phyloP scores from a whole-genome alignment of 345 rosid genomes.

The Linum lewisii region DNA sequence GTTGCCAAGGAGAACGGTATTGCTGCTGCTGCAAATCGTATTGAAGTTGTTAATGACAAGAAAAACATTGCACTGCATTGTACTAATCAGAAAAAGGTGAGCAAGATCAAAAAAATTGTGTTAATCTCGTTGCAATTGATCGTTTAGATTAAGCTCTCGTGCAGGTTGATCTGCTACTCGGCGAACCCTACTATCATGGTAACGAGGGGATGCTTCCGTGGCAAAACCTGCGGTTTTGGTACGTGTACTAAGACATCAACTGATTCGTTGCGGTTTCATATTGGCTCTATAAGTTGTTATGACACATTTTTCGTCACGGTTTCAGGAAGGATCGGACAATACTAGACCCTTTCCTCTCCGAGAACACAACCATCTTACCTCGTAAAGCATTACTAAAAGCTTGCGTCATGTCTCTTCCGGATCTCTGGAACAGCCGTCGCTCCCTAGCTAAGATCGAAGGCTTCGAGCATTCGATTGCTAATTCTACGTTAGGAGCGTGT shows the following conservation, averaged over 20 bases:
- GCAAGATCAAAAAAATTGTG: too few species aligned
- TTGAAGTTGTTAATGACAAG: conserved; percentile 39
- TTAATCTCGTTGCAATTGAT: background rate
- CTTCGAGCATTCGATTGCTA: conserved; percentile 71
- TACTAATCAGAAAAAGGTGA: conserved; percentile 49
- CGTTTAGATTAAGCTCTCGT: background rate
- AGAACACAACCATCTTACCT: conserved; percentile 59
- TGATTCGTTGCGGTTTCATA: background rate
- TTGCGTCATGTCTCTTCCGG: conserved; percentile 79
- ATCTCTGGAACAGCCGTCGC: conserved; percentile 72
- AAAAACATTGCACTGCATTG: conserved; percentile 36
- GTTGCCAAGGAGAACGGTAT: conserved; percentile 58
- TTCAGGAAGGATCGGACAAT: conserved; percentile 72
- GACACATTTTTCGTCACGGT: background rate
- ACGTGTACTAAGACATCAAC: conserved; percentile 5
- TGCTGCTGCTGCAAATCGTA: conserved; percentile 36
- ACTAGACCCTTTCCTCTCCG: conserved; percentile 53
- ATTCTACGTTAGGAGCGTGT: conserved; percentile 72
- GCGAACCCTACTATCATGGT: conserved; percentile 77
- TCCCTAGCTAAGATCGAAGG: conserved; percentile 71
- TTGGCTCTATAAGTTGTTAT: conserved; percentile 3
- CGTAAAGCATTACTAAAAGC: conserved; percentile 70
- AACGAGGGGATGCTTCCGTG: conserved; percentile 80
- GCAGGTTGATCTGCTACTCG: conserved; percentile 76
- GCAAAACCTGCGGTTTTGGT: conserved; percentile 95